phyloP scores from a whole-genome alignment of 2,329 filamentous ascomycete species.

The Cercospora zeina region DNA sequence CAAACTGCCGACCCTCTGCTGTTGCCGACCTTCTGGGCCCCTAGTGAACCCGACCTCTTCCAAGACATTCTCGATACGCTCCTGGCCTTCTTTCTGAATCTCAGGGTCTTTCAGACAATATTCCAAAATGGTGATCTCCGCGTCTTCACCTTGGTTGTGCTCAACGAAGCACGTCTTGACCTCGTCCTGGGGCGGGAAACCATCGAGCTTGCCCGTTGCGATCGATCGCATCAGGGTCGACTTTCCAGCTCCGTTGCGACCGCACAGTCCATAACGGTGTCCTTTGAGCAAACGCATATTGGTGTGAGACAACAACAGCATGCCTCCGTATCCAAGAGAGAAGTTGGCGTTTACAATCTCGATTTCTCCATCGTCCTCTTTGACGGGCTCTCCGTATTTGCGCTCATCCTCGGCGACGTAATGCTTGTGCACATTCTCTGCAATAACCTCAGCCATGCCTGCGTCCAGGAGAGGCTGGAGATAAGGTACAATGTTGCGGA shows the following conservation, averaged over 20 bases:
- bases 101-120: constrained; percentile 88
- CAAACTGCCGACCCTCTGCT: constrained; percentile 86
- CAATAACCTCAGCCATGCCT: constrained; percentile 64
- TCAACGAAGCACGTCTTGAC: constrained; percentile 97
- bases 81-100: constrained; percentile 73
- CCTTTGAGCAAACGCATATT: constrained; percentile 93
- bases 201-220: constrained; percentile 91
- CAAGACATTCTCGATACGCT: constrained; percentile 80
- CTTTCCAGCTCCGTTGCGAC: constrained; percentile 95
- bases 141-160: constrained; percentile 98
- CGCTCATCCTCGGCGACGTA: constrained; percentile 83
- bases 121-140: constrained; percentile 91
- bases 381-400: constrained; percentile 78
- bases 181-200: constrained; percentile 88
- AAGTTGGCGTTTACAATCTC: constrained; percentile 99
- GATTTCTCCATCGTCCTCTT: constrained; percentile 86
- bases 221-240: constrained; percentile 99
- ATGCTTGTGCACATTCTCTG: constrained; percentile 70
- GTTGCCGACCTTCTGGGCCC: constrained; percentile 84
- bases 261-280: constrained; percentile 94
- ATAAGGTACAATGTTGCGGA: constrained; percentile 70
- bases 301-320: constrained; percentile 93
- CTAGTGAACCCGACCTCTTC: constrained; percentile 91
- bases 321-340: constrained; percentile 95
- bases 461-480: constrained; percentile 68